These are phyloP conservation scores for Podospora appendiculata DNA, from an alignment of 495 filamentous ascomycete species.

Conservation along the genomic window DNA sequence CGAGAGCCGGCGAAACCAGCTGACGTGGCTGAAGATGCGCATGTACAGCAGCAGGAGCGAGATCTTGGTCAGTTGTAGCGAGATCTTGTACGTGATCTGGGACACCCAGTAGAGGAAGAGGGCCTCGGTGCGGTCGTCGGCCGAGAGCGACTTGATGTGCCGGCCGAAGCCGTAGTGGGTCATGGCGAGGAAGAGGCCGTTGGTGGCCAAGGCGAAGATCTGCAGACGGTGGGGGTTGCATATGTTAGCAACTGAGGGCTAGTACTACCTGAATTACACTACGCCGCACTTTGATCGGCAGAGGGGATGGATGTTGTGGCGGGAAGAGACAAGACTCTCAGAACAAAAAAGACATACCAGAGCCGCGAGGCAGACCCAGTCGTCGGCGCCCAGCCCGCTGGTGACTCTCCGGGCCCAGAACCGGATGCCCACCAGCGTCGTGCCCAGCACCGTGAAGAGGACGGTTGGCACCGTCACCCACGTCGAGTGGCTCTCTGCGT, in stretches of 20 bases:
- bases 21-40: conserved; percentile 20
- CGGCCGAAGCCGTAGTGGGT: conserved; percentile 11
- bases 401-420: conserved; percentile 4
- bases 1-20: conserved; percentile 11
- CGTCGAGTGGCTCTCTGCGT: neutral
- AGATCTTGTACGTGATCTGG: conserved; percentile 15
- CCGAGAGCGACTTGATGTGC: conserved; percentile 2
- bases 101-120: conserved; percentile 11
- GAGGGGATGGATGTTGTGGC: no score
- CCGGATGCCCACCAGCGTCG: conserved; percentile 2
- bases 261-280: neutral
- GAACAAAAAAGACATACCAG: conserved; percentile 11
- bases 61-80: conserved; percentile 14
- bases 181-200: conserved; percentile 9
- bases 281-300: no score
- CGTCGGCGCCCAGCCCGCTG: conserved; percentile 12
- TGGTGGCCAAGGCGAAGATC: conserved; percentile 6
- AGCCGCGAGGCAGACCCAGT: conserved; percentile 18
- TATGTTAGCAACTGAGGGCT: neutral
- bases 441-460: conserved; percentile 2
- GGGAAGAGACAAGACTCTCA: neutral
- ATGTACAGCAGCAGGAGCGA: conserved; percentile 25
- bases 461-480: neutral
- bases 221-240: neutral
- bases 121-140: neutral